Base-by-base conservation (phyloP, 495 filamentous ascomycete species). In the Penicillium turbatum region DNA sequence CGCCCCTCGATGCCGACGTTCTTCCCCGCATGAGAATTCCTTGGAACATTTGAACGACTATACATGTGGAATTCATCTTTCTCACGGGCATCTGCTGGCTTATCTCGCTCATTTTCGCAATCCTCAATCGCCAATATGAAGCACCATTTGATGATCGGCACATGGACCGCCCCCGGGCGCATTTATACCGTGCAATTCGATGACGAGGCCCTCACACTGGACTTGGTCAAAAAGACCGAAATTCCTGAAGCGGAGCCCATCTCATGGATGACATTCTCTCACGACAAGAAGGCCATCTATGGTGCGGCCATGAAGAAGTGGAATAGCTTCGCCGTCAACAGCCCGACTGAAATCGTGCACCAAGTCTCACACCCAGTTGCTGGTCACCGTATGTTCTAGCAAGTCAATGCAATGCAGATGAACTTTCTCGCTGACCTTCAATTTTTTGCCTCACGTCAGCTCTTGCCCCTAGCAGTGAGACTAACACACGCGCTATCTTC, bases 241-340 rank as follows among this genome's bases (percentile, higher is more conserved):
- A 91, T 91, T 53, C 86, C 87, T 8, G 72, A 86, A 35, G 84
- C 89, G 41, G 87, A 93, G 72, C 86, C 89, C 3, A 92, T 93
- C 62, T 91, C 87, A 59, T 93, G 89, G 89, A 90, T 93, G 85
- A 86, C 86, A 36, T 90, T 92, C 61, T 86, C 89, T 78, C 87
- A 93, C 65, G 74, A 79, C 51, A 87, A 85, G 68, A 90, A 89
- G 70, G 84, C 87, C 67, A 85, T 93, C 57, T 93, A 92, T 69
- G 89, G 89, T 59, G 84, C 88, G 5, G 85, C 87, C 53, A 90
- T 91, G 88, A 93, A 93, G 74, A 89, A 88, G 69, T 93, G 86
- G 86, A 86, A 85, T 49, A 89, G 86, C 68, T 89, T 87, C 63
- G 73, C 81, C 36, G 87, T 93, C 53, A 79, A 84, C 61, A 85